These are phyloP conservation scores for Plantago ovata DNA, from an alignment of 257 asterid species.

Conservation along the genomic window DNA sequence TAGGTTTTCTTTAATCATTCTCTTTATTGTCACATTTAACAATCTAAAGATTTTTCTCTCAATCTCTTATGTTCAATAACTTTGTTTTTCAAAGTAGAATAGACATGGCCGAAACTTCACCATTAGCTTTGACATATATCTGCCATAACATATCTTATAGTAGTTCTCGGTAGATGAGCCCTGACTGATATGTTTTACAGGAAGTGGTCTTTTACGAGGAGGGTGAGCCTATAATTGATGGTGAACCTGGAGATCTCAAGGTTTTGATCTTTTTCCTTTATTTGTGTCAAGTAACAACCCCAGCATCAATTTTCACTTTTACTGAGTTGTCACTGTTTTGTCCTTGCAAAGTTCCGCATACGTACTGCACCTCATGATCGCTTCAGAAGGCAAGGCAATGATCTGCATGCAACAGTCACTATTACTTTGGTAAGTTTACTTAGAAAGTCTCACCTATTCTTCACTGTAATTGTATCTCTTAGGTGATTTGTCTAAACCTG, in stretches of 20 bases:
- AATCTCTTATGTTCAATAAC: too few relatives aligned
- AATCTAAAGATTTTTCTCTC: too few relatives aligned
- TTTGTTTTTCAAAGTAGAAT: background rate
- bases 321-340: slow-evolving; percentile 4
- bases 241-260: slow-evolving; percentile 97
- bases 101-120: too few relatives aligned
- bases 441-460: background rate
- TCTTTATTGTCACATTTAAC: too few relatives aligned
- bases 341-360: slow-evolving; percentile 63
- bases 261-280: slow-evolving; percentile 35
- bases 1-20: too few relatives aligned
- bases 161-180: slow-evolving; percentile 6
- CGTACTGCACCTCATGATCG: slow-evolving; percentile 86
- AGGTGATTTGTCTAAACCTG: background rate
- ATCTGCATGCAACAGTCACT: slow-evolving; percentile 74
- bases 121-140: background rate
- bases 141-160: background rate
- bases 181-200: slow-evolving; percentile 34
- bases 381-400: slow-evolving; percentile 86
- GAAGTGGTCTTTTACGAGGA: slow-evolving; percentile 92
- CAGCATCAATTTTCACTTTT: slow-evolving; percentile 4
- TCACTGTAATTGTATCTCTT: background rate
- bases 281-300: background rate
- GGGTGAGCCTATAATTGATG: slow-evolving; percentile 92
- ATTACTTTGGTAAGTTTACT: slow-evolving; percentile 64